Evolutionary conservation across 2,329 filamentous ascomycete genomes (phyloP).

Genomic region (Sordariomycetes sp.): DNA sequence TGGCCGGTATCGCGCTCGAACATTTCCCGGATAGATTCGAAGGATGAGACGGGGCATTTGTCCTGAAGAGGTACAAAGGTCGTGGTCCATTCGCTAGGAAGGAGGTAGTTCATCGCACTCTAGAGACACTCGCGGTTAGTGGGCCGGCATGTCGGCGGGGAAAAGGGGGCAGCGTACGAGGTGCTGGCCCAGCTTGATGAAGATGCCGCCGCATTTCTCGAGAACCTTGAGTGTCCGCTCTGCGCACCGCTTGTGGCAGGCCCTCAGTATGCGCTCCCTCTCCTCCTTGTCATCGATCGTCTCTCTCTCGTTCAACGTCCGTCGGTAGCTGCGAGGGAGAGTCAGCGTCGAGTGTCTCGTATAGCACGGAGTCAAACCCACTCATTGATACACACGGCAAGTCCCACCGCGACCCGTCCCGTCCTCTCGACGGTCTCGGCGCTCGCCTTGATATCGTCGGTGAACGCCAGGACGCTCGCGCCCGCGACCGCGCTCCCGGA

Average conservation of each 20-base stretch:
- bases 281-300: conserved; percentile 48
- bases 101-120: conserved; percentile 90
- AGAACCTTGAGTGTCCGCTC: conserved; percentile 73
- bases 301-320: conserved; percentile 61
- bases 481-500: conserved; percentile 36
- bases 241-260: conserved; percentile 88
- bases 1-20: conserved; percentile 72
- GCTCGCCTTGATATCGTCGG: conserved; percentile 60
- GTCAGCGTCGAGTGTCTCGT: background rate
- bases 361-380: conserved; percentile 22
- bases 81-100: conserved; percentile 83
- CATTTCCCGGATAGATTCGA: conserved; percentile 77
- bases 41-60: conserved; percentile 84
- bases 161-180: conserved; percentile 33
- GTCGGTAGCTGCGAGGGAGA: conserved; percentile 60
- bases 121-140: conserved; percentile 18
- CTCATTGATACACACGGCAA: conserved; percentile 83
- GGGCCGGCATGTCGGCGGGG: background rate
- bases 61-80: conserved; percentile 96
- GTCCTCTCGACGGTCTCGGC: conserved; percentile 67
- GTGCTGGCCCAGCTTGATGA: conserved; percentile 96
- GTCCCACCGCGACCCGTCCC: conserved; percentile 60
- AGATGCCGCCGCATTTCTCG: conserved; percentile 95
- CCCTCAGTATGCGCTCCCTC: conserved; percentile 54
- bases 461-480: conserved; percentile 37